Evolutionary conservation across 192 early-diverging fungal species (phyloP).

Genomic region (Thamnidium elegans): DNA sequence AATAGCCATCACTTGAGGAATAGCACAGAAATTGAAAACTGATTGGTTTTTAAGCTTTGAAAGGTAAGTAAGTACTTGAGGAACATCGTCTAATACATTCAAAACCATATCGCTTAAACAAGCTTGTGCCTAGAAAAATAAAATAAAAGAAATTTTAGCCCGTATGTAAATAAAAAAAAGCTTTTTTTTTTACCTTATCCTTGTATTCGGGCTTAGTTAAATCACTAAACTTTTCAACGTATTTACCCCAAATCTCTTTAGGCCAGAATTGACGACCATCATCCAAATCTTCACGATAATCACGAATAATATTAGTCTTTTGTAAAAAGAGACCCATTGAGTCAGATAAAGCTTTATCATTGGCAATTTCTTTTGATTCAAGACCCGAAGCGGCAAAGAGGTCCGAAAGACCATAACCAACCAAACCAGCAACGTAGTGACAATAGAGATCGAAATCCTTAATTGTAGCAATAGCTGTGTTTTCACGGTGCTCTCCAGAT

Average conservation of each 20-base stretch:
- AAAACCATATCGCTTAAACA: constrained; percentile 87
- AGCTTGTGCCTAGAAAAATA: constrained; percentile 49
- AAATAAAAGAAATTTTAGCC: neutral
- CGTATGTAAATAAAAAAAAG: neutral
- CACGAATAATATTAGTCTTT: constrained; percentile 97
- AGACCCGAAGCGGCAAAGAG: constrained; percentile 87
- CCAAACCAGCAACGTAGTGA: constrained; percentile 96
- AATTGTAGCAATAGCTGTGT: constrained; percentile 58
- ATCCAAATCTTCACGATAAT: constrained; percentile 86
- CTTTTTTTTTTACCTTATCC: constrained; percentile 38
- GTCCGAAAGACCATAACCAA: constrained; percentile 88
- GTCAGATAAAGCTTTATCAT: constrained; percentile 65
- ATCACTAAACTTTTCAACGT: constrained; percentile 67
- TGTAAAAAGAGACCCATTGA: constrained; percentile 98
- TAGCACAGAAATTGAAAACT: constrained; percentile 93
- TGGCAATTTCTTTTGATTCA: constrained; percentile 58
- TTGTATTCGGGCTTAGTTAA: constrained; percentile 69
- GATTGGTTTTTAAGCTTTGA: constrained; percentile 68
- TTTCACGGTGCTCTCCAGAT: constrained; percentile 45
- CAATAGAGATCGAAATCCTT: constrained; percentile 96
- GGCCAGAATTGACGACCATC: constrained; percentile 97
- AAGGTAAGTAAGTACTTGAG: constrained; percentile 87
- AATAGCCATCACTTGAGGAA: constrained; percentile 99
- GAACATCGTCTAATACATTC: constrained; percentile 82
- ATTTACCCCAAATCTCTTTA: constrained; percentile 86